A percentile compares a stretch with the other conserved stretches of the same genome.
phyloP scores from a whole-genome alignment of 495 filamentous ascomycete species.

The Hamigera avellanea region DNA sequence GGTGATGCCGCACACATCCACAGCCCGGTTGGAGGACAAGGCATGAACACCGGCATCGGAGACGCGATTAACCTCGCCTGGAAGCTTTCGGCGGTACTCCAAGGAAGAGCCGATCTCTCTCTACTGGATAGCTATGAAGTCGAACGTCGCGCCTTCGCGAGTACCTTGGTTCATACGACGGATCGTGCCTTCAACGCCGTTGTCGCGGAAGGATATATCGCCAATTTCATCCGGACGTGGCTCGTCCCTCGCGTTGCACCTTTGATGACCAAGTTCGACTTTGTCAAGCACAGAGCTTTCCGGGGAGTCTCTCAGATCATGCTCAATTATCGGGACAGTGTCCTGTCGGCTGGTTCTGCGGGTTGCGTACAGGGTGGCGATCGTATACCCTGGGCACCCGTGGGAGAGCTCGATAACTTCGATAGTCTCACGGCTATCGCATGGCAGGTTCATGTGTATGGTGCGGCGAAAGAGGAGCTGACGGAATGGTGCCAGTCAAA shows the following conservation, averaged over 20 bases:
- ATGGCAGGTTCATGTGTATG: slow-evolving; percentile 29
- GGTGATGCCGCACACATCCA: slow-evolving; percentile 16
- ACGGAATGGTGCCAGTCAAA: slow-evolving; percentile 18
- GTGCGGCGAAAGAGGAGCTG: slow-evolving; percentile 6
- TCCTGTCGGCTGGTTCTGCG: slow-evolving; percentile 4
- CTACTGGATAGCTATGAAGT: slow-evolving; percentile 14
- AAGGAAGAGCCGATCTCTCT: slow-evolving; percentile 7
- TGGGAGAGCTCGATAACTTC: slow-evolving; percentile 18
- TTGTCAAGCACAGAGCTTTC: slow-evolving; percentile 11
- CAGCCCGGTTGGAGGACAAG: slow-evolving; percentile 16
- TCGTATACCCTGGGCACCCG: slow-evolving; percentile 23
- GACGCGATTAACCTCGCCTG: slow-evolving; percentile 21
- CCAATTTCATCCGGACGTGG: slow-evolving; percentile 18
- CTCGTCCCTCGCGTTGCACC: slow-evolving; percentile 20
- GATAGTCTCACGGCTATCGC: slow-evolving; percentile 14
- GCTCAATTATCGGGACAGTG: slow-evolving; percentile 18
- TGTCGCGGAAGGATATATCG: slow-evolving; percentile 10
- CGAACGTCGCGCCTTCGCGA: slow-evolving; percentile 9
- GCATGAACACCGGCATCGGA: slow-evolving; percentile 21
- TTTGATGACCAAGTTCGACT: slow-evolving; percentile 10
- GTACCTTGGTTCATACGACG: slow-evolving; percentile 9
- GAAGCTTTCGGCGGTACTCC: slow-evolving; percentile 15
- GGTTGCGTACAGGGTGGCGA: slow-evolving; percentile 20
- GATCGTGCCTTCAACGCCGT: slow-evolving; percentile 19
- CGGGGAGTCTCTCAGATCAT: slow-evolving; percentile 19